These are phyloP conservation scores for Fusarium torulosum DNA, from an alignment of 2,329 filamentous ascomycete genomes.

Conservation along the genomic window DNA sequence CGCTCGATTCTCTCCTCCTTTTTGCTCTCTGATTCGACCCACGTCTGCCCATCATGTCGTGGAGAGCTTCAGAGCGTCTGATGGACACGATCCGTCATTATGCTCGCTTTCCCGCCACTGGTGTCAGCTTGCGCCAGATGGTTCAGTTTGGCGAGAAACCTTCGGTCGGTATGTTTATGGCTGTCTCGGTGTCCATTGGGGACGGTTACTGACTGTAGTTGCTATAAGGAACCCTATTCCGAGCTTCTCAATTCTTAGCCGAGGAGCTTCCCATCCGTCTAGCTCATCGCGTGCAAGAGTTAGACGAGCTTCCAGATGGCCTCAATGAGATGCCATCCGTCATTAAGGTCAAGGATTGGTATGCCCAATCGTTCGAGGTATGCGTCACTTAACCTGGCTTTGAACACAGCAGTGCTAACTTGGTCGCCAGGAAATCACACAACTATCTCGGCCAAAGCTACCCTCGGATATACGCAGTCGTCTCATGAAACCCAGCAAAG, in stretches of 20 bases:
- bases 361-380: slow-evolving; percentile 99
- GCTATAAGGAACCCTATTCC: slow-evolving; percentile 86
- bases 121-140: slow-evolving; percentile 97
- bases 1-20: slow-evolving; percentile 7
- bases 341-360: slow-evolving; percentile 95
- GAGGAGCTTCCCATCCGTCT: slow-evolving; percentile 98
- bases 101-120: slow-evolving; percentile 95
- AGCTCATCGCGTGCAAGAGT: slow-evolving; percentile 95
- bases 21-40: slow-evolving; percentile 28
- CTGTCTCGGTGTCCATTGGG: slow-evolving; percentile 87
- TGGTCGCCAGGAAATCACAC: slow-evolving; percentile 83
- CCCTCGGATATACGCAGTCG: slow-evolving; percentile 81
- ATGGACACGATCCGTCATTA: slow-evolving; percentile 99
- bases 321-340: slow-evolving; percentile 99
- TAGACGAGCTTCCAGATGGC: slow-evolving; percentile 91
- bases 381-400: slow-evolving; percentile 10
- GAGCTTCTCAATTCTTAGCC: slow-evolving; percentile 96
- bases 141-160: slow-evolving; percentile 97
- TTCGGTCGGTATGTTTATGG: slow-evolving; percentile 83
- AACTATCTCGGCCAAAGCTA: slow-evolving; percentile 81
- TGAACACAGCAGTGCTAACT: slow-evolving; percentile 21
- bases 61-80: slow-evolving; percentile 89
- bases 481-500: slow-evolving; percentile 76
- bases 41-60: slow-evolving; percentile 75
- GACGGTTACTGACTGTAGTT: slow-evolving; percentile 18